phyloP scores from a whole-genome alignment of 495 filamentous ascomycete genomes.

The Polyplosphaeria fusca region DNA sequence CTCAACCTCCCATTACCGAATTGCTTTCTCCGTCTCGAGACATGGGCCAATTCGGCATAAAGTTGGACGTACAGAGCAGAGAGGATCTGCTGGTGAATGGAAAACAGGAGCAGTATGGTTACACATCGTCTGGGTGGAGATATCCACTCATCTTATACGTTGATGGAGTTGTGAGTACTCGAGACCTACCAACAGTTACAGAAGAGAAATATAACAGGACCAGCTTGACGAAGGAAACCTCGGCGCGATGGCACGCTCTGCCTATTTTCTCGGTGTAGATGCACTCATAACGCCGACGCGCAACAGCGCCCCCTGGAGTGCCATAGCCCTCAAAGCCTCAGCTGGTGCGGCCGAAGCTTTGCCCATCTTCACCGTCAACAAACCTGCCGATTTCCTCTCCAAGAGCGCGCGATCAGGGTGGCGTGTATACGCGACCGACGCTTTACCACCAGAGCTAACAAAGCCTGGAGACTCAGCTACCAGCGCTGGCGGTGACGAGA shows the following conservation, averaged over 20 bases:
- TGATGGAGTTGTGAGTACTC: slow-evolving; percentile 61
- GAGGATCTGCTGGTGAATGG: slow-evolving; percentile 75
- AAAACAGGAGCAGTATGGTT: slow-evolving; percentile 42
- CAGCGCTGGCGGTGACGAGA: not conserved
- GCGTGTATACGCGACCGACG: slow-evolving; percentile 64
- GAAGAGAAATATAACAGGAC: no score
- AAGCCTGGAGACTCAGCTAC: not conserved
- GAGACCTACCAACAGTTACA: no score
- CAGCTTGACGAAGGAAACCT: slow-evolving; percentile 81
- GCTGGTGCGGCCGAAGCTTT: slow-evolving; percentile 80
- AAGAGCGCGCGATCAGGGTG: slow-evolving; percentile 68
- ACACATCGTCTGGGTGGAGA: slow-evolving; percentile 44
- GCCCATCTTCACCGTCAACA: slow-evolving; percentile 62
- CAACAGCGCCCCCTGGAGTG: slow-evolving; percentile 64
- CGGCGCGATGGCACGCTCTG: slow-evolving; percentile 80
- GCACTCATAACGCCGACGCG: slow-evolving; percentile 47
- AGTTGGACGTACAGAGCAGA: slow-evolving; percentile 62
- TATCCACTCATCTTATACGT: slow-evolving; percentile 77
- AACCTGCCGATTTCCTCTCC: slow-evolving; percentile 65
- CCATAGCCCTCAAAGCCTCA: slow-evolving; percentile 79
- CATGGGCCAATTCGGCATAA: slow-evolving; percentile 50
- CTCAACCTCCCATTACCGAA: slow-evolving; percentile 63
- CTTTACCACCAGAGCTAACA: slow-evolving; percentile 1
- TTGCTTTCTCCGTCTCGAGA: slow-evolving; percentile 44
- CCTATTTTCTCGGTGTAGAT: slow-evolving; percentile 79